These are phyloP conservation scores for Hura crepitans DNA, from an alignment of 441 rosid genomes.

Conservation along the genomic window DNA sequence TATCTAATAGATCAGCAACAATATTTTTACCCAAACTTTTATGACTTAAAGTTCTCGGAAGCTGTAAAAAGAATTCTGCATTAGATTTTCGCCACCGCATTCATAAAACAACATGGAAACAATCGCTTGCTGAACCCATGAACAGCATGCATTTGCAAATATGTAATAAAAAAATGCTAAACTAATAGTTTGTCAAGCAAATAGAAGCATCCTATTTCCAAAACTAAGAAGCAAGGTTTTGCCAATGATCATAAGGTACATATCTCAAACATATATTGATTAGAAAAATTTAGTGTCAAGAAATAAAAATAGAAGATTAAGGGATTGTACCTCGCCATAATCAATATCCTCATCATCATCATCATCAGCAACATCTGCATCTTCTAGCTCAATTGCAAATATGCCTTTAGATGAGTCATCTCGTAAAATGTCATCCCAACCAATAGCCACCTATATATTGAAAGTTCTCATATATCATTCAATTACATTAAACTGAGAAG, in stretches of 20 bases:
- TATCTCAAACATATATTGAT: not conserved
- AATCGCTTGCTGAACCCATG: not conserved
- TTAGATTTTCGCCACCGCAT: constrained; percentile 10
- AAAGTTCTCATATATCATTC: not conserved
- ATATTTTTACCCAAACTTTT: constrained; percentile 42
- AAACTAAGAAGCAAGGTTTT: not conserved
- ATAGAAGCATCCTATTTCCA: not conserved
- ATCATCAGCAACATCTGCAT: constrained; percentile 37
- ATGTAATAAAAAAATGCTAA: not conserved
- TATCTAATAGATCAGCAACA: constrained; percentile 63
- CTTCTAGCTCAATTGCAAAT: constrained; percentile 76
- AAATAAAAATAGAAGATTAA: not conserved
- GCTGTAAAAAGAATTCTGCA: constrained; percentile 31
- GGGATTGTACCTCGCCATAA: constrained; percentile 42
- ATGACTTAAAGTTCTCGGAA: constrained; percentile 40
- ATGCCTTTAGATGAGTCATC: constrained; percentile 71
- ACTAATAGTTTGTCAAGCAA: no score
- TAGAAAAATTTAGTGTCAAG: not conserved
- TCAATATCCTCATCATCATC: constrained; percentile 28
- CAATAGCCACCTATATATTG: constrained; percentile 52
- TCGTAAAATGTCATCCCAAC: constrained; percentile 61
- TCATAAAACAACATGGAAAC: not conserved
- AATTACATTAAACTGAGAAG: constrained; percentile 9
- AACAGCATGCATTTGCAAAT: not conserved
- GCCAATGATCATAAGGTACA: not conserved